These are phyloP conservation scores for Phytophthora sp. DNA, from an alignment of 352 stramenopile genomes.

Conservation along the genomic window DNA sequence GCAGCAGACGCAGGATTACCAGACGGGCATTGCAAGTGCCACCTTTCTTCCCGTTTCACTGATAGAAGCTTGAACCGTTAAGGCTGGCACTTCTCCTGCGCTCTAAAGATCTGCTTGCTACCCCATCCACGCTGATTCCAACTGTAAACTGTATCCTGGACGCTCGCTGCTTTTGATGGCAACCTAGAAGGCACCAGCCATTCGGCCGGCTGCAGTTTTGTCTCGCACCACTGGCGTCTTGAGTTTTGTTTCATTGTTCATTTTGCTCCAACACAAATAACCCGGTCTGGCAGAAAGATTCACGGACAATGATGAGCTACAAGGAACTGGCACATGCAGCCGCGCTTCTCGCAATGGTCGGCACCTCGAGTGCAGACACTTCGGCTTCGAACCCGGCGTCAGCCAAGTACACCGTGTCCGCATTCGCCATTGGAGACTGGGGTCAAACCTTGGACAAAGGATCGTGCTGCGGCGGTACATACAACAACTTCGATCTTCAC, in stretches of 20 bases:
- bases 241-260: constrained; percentile 14
- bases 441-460: constrained; percentile 36
- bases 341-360: constrained; percentile 1
- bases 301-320: background rate
- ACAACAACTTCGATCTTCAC: constrained; percentile 38
- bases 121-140: too few species aligned
- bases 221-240: background rate
- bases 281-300: background rate
- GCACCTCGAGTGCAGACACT: background rate
- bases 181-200: too few species aligned
- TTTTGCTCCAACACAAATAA: constrained; percentile 2
- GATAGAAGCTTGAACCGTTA: too few species aligned
- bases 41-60: too few species aligned
- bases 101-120: too few species aligned
- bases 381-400: background rate
- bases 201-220: too few species aligned
- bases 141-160: too few species aligned
- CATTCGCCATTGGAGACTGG: constrained; percentile 50
- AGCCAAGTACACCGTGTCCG: background rate
- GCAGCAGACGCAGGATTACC: too few species aligned
- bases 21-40: too few species aligned
- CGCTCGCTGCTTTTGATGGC: too few species aligned
- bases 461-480: constrained; percentile 42
- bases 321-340: constrained; percentile 2
- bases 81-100: too few species aligned